Conservation (phyloP, 1,284 basidiomycete genomes). For the Anthracocystis walkeri region DNA sequence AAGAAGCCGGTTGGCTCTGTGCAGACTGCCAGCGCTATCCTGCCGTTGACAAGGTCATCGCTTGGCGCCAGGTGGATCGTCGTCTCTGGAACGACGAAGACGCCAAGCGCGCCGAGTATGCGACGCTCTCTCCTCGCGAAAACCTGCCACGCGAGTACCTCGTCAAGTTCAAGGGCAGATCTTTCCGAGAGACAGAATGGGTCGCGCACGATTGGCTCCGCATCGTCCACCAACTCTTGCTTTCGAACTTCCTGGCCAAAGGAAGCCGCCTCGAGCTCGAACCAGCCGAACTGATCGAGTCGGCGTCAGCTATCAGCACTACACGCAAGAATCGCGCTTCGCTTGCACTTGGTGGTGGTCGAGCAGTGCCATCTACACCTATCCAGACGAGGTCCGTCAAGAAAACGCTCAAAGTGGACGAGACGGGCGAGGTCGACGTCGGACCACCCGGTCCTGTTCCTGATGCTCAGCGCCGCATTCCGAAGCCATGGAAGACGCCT, state of each 20-base stretch:
- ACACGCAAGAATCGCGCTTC: slow-evolving; percentile 31
- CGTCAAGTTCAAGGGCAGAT: slow-evolving; percentile 55
- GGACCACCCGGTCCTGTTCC: slow-evolving; percentile 51
- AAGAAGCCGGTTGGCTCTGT: slow-evolving; percentile 41
- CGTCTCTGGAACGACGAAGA: slow-evolving; percentile 36
- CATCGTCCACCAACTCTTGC: slow-evolving; percentile 22
- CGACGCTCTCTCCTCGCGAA: slow-evolving; percentile 33
- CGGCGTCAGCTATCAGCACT: slow-evolving; percentile 16
- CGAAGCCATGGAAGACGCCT: slow-evolving; percentile 52
- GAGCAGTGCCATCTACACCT: slow-evolving; percentile 11
- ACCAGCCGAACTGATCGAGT: slow-evolving; percentile 40
- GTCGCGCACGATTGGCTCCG: slow-evolving; percentile 58
- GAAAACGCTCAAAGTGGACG: slow-evolving; percentile 43
- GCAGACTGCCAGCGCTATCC: slow-evolving; percentile 52
- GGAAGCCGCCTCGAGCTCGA: slow-evolving; percentile 56
- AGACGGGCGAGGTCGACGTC: slow-evolving; percentile 42
- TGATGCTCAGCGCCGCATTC: slow-evolving; percentile 54
- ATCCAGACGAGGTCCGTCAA: slow-evolving; percentile 27
- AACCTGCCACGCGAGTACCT: slow-evolving; percentile 56
- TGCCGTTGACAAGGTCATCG: slow-evolving; percentile 48
- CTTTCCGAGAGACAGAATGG: slow-evolving; percentile 56
- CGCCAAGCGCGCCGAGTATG: slow-evolving; percentile 23
- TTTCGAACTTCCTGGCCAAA: slow-evolving; percentile 33
- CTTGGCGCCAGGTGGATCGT: slow-evolving; percentile 51
- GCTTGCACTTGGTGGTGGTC: slow-evolving; percentile 29